Base-by-base conservation (phyloP, 2,329 filamentous ascomycete genomes). In the Diatrype stigma region DNA sequence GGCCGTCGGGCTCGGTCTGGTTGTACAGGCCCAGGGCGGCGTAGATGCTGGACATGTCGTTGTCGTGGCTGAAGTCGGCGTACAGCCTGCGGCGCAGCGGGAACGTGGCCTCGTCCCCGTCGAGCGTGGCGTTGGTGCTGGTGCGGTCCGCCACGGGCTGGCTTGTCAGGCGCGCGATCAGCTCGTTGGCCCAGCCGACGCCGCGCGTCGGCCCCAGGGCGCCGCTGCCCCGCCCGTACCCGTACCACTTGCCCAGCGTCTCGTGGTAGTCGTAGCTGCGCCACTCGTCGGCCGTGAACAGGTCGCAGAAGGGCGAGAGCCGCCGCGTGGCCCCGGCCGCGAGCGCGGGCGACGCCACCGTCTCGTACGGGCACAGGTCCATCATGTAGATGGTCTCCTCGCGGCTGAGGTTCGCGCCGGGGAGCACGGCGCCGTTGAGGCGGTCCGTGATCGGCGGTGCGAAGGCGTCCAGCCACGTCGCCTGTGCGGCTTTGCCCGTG, bases 51-150 rank as follows among this genome's bases (percentile, higher is more conserved):
- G 81, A 82, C 84, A 96, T 90, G 64, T 87, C 85, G 67, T 95
- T 96, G 70, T 96, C 92, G 69, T 96, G 92, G 56, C 85, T 89
- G 65, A 96, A 96, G 69, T 96, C 92, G 0, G 90, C 91, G 63
- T 95, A 96, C 1, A 96, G 71, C 11, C 71, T 72, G 42, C 73
- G 70, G 54, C 79, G 77, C 0, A 96, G 72, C 0, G 92, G 91
- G 62, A 96, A 96, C 0, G 88, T 92, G 6, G 69, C 64, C 1
- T 79, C 71, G 51, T 83, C 75, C 5, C 72, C 72, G 65, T 95
- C 89, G 0, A 96, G 77, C 0, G 91, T 96, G 34, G 72, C 74
- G 68, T 96, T 96, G 6, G 86, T 90, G 49, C 77, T 84, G 0
- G 90, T 96, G 51, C 81, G 70, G 65, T 96, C 90, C 0, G 76